phyloP scores from a whole-genome alignment of 2,329 filamentous ascomycete species.

The Talaromyces rugulosus region DNA sequence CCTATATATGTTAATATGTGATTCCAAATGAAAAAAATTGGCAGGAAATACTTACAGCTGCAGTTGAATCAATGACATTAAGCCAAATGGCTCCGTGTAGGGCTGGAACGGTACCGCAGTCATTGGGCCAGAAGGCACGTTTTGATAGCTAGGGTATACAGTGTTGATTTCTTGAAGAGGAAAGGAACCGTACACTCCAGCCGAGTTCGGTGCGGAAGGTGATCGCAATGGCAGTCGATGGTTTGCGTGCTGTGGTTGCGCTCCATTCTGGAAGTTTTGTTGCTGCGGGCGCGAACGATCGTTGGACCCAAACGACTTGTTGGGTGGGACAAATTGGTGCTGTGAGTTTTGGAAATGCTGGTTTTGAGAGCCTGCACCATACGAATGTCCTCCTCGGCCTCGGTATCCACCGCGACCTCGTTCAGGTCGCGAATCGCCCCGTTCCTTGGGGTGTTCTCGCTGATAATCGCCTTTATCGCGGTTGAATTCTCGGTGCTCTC shows the following conservation, averaged over 20 bases:
- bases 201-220: conserved; percentile 57
- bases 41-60: conserved; percentile 48
- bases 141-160: conserved; percentile 53
- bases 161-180: conserved; percentile 44
- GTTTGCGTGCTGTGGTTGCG: conserved; percentile 37
- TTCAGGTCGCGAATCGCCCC: conserved; percentile 33
- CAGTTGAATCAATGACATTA: conserved; percentile 56
- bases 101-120: conserved; percentile 56
- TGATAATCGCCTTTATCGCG: conserved; percentile 26
- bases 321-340: conserved; percentile 36
- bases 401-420: conserved; percentile 38
- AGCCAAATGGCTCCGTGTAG: conserved; percentile 54
- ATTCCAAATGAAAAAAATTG: not conserved
- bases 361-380: conserved; percentile 31
- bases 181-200: conserved; percentile 46
- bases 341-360: conserved; percentile 38
- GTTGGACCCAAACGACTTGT: conserved; percentile 36
- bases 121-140: conserved; percentile 51
- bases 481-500: conserved; percentile 12
- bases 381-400: conserved; percentile 36
- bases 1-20: conserved; percentile 45
- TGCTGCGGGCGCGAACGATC: conserved; percentile 37
- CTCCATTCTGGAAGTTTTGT: conserved; percentile 31
- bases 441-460: conserved; percentile 33
- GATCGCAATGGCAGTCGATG: conserved; percentile 54